These are phyloP conservation scores for Hypoxylon cercidicola DNA, from an alignment of 495 filamentous ascomycete species.

Conservation along the genomic window DNA sequence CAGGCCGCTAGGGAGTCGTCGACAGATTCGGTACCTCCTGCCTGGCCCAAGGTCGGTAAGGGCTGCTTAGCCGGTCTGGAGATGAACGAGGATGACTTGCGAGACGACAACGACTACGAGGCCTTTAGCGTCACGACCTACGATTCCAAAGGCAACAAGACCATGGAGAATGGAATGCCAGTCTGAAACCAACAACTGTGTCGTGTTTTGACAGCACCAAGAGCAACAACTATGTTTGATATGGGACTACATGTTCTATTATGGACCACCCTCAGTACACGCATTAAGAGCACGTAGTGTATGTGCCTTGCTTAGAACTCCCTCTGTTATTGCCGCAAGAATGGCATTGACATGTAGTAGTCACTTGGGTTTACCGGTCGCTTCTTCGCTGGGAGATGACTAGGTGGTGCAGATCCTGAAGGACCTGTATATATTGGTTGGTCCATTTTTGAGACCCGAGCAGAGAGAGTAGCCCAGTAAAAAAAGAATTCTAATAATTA, in stretches of 20 bases:
- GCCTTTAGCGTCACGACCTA: conserved; percentile 63
- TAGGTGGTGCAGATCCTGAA: too few species aligned
- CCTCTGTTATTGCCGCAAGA: too few species aligned
- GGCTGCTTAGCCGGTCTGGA: conserved; percentile 61
- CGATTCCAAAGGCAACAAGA: conserved; percentile 53
- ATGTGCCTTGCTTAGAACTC: too few species aligned
- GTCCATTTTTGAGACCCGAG: too few species aligned
- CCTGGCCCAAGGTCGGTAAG: conserved; percentile 74
- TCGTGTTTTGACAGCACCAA: not conserved
- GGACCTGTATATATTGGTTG: too few species aligned
- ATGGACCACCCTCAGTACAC: not conserved
- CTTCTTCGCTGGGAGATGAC: too few species aligned
- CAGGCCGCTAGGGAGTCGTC: conserved; percentile 35
- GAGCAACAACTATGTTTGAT: not conserved
- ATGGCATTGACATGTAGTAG: too few species aligned
- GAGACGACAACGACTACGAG: conserved; percentile 61
- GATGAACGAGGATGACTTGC: conserved; percentile 58
- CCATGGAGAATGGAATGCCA: conserved; percentile 43
- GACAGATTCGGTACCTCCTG: conserved; percentile 59
- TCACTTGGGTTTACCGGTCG: too few species aligned
- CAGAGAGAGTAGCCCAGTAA: too few species aligned
- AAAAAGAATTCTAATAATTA: too few species aligned
- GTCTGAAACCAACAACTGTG: conserved; percentile 18
- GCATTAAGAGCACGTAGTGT: too few species aligned
- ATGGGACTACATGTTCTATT: not conserved